Evolutionary conservation across 352 stramenopile species (phyloP), one percentile per base, ranked within the genome.

Genomic region (Halophytophthora batemanensis): DNA sequence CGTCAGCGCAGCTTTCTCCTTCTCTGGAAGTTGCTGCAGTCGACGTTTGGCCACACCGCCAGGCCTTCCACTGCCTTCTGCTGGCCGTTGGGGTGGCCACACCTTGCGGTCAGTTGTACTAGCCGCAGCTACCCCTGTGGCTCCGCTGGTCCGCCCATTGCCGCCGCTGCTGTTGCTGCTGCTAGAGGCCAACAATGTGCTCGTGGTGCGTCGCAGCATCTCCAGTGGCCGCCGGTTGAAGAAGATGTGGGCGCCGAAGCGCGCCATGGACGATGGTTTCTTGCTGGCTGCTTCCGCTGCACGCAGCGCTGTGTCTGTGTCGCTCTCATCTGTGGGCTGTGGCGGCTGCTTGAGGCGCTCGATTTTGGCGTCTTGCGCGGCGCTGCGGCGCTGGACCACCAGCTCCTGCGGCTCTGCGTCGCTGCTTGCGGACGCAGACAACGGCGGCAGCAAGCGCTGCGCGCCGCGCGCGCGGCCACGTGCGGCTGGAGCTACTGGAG

Each of bases 141-240:
- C 21, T 50, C 35, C 19, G 53, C 41, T 14, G 19, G n/a, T n/a
- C n/a, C 38, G 0, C 46, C 40, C 12, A 59, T 56, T 19, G 37
- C 14, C 0, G 22, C 34, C 1, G 50, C 29, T 23, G 13, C 7
- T 8, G 44, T n/a, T 42, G 13, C 29, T 43, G 43, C 43, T 29
- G 21, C 33, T 37, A 13, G 31, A 41, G 34, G 49, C 44, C 33
- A 72, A 42, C 45, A 78, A 17, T 23, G 65, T 66, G 62, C 64
- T 78, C 17, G 57, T 69, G 7, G 53, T 72, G 31, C 57, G 57
- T 6, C 61, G 65, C 38, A 75, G 66, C 21, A 72, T 55, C 50
- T 78, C 69, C 38, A 78, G 58, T 13, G 69, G 69, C 43, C 65
- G 57, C 34, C 69, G 59, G 36, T 74, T 79, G 52, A 76, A 79